Base-by-base conservation (phyloP, 306 rosid species). In the Lathyrus aphaca region DNA sequence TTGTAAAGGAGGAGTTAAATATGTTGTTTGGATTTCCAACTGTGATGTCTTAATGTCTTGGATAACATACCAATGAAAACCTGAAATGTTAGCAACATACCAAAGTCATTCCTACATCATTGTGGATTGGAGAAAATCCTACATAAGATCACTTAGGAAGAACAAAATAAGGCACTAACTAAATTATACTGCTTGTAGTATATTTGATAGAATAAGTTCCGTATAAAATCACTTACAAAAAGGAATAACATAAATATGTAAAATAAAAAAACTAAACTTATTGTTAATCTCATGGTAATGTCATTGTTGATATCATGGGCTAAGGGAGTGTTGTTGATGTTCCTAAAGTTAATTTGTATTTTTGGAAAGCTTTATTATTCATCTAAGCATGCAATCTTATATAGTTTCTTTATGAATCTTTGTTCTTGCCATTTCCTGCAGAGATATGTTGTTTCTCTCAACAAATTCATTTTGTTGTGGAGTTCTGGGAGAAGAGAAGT, bases 21-120 rank as follows among this genome's bases (percentile, higher is more conserved):
- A 75, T 76, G 79, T 15, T 69, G 63, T 74, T 66, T 51, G 40
- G 29, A 70, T 71, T 74, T 65, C 46, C 17, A 19, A 19, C 53
- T 68, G 21, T 57, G 19, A 56, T 56, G 62, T 17, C 61, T 25
- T 55, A 55, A 5, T 55, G 38, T 13, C 8, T 19, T 2, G 32
- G 10, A 19, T 60, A 50, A 58, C 18, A 49, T 49, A 21, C 71
- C 45, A 42, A 57, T 44, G 27, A 72, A 72, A 58, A 35, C 9
- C 8, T 4, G 39, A 64, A 39, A 58, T 8, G 15, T 12, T 57
- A 32, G 74, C 17, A 53, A 21, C 51, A 39, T 46, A 39, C 40
- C 42, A 5, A 71, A 39, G 50, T 13, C 48, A 50, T 32, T 38
- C 55, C 44, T 30, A 35, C 11, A 63, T 5, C 37, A 14, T 17